Evolutionary conservation across 805 yeast genomes (phyloP).

Genomic region (Yarrowia sp.): DNA sequence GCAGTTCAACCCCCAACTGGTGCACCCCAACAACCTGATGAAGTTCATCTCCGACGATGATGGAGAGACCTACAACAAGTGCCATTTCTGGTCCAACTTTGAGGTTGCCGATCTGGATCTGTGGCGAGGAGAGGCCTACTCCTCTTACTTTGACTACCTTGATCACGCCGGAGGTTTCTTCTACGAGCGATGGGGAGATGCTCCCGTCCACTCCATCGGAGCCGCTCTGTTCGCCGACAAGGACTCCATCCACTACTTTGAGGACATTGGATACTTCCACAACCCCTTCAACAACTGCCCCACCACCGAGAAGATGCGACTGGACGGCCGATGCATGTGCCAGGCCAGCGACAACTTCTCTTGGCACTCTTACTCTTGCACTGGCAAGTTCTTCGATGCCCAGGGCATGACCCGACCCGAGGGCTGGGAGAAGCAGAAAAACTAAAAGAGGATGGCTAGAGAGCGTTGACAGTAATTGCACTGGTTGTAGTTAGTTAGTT

Average conservation of each 20-base stretch:
- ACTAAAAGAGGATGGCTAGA: slow-evolving; percentile 2
- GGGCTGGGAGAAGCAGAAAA: slow-evolving; percentile 37
- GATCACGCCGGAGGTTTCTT: slow-evolving; percentile 79
- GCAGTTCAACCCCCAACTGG: slow-evolving; percentile 61
- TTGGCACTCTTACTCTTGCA: slow-evolving; percentile 51
- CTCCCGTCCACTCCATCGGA: slow-evolving; percentile 86
- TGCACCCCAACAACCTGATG: slow-evolving; percentile 68
- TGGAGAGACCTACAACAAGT: slow-evolving; percentile 76
- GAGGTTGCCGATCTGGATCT: slow-evolving; percentile 77
- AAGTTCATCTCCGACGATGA: slow-evolving; percentile 74
- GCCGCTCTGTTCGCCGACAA: slow-evolving; percentile 65
- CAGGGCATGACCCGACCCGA: slow-evolving; percentile 42
- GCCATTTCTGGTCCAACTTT: slow-evolving; percentile 88
- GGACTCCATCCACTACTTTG: slow-evolving; percentile 70
- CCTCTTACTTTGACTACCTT: slow-evolving; percentile 64
- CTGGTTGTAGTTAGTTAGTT: slow-evolving; percentile 29
- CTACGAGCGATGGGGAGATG: slow-evolving; percentile 94
- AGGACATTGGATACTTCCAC: slow-evolving; percentile 78
- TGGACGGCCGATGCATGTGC: slow-evolving; percentile 63
- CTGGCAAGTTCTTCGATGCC: slow-evolving; percentile 49
- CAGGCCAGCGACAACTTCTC: slow-evolving; percentile 49
- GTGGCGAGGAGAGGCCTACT: slow-evolving; percentile 65
- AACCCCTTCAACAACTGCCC: slow-evolving; percentile 71
- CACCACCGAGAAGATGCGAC: slow-evolving; percentile 55
- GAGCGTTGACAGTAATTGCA: slow-evolving; percentile 17